Evolutionary conservation across 1,139 yeast species (phyloP), one percentile per base, ranked within the genome.

Genomic region (Yamadazyma oceani): DNA sequence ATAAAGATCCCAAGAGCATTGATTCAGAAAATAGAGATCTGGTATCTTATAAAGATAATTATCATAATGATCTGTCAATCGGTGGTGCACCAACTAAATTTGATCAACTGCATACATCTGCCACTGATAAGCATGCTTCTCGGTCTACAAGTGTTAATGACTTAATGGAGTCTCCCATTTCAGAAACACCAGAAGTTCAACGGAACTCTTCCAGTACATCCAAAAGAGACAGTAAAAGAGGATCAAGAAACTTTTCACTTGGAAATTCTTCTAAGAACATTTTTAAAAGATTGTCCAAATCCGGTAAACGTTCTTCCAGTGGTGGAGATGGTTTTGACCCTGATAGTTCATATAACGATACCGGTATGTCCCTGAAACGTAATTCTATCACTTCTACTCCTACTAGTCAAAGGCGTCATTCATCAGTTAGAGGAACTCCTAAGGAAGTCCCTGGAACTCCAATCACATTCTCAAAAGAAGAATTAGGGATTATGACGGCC

Each of bases 401-500:
- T n/a, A 37, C 37, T 4, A 32, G 37, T 23, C 27, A 39, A 8
- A 43, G 46, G 35, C 21, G 41, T 3, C 37, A 37, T 3, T 45
- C 49, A 2, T 35, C 36, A 8, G 12, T 37, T 13, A 27, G 28
- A 16, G 17, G 34, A 4, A n/a, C 43, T 10, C 36, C 26, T n/a
- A 16, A 16, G 5, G 30, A 27, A 16, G 21, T 8, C 21, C 7
- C 31, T 6, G 42, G 27, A 17, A 27, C 38, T 12, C 50, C 43
- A 22, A 26, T 60, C 27, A 48, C 53, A 11, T 72, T 82, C 39
- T 67, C 80, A 3, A 73, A 78, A 33, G 85, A 79, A 26, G 88
- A 84, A 46, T 56, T 82, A 44, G 80, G 82, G 2, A 64, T 83
- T 3, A 68, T 84, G 66, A 75, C 69, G 28, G 78, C 83, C 37